These are phyloP conservation scores for Hypsizygus marmoreus DNA, from an alignment of 768 basidiomycete genomes.

Conservation along the genomic window DNA sequence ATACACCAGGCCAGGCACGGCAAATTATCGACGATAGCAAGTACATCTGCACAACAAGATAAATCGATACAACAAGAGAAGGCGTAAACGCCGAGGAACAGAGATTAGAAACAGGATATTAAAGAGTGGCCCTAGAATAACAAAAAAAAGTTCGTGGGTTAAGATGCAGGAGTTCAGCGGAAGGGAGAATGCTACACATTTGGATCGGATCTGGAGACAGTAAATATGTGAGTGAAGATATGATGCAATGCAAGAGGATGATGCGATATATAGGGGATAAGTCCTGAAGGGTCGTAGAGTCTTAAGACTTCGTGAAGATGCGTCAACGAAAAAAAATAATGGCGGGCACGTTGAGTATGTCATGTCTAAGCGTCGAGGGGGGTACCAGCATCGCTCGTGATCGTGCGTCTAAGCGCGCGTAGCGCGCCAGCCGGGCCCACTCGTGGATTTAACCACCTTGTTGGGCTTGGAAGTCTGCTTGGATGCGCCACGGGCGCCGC, in stretches of 20 bases:
- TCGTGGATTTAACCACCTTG: conserved; percentile 28
- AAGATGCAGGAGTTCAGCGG: conserved; percentile 10
- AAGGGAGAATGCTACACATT: conserved; percentile 10
- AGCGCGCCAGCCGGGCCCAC: conserved; percentile 54
- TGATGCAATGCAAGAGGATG: conserved; percentile 8
- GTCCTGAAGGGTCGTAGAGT: conserved; percentile 13
- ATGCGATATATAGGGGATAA: conserved; percentile 1
- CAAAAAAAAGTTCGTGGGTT: conserved; percentile 8
- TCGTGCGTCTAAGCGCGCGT: conserved; percentile 42
- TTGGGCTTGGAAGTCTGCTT: conserved; percentile 27
- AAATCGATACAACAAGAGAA: conserved; percentile 4
- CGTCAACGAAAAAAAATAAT: conserved; percentile 20
- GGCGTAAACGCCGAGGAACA: no score
- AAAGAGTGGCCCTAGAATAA: conserved; percentile 14
- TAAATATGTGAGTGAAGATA: conserved; percentile 7
- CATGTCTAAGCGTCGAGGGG: conserved; percentile 17
- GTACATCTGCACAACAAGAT: conserved; percentile 1
- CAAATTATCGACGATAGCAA: not conserved
- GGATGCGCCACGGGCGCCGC: conserved; percentile 38
- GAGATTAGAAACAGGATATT: conserved; percentile 1
- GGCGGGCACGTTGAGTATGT: conserved; percentile 8
- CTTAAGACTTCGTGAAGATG: conserved; percentile 16
- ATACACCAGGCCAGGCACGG: not conserved
- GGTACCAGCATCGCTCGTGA: conserved; percentile 12
- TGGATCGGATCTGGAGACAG: not conserved